Base-by-base conservation (phyloP, 768 basidiomycete genomes). In the Lentinus tigrinus region DNA sequence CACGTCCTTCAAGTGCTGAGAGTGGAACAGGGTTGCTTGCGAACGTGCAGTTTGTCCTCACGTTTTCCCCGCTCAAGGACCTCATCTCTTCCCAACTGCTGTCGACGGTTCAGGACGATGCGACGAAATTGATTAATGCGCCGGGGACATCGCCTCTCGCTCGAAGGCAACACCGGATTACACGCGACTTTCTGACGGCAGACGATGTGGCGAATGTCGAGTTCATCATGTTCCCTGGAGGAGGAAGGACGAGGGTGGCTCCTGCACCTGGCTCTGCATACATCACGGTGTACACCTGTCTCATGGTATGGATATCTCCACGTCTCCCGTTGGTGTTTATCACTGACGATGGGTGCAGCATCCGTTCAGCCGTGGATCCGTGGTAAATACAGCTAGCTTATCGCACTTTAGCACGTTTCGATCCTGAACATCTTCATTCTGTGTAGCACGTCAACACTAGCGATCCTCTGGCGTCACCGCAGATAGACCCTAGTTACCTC, bases 211-310 rank as follows among this genome's bases (percentile, higher is more conserved):
- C 34, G 14, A 11, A 40, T 8, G 2, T 44, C 16, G 57, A 58
- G 52, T 38, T 38, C 26, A 47, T 57, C 40, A 31, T 51, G 43
- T 28, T 48, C 31, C 56, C 56, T 8, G 39, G 39, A 3, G 55
- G 55, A 6, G 47, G 47, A 11, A 4, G 16, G 47, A 56, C 55
- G 11, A 13, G 23, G 17, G 17, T 49, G 13, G 17, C 27, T 13
- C 55, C 55, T 13, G 21, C 26, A 5, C 38, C 47, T 16, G 26
- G 26, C 27, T n/a, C 7, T 0, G 10, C 28, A 3, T 56, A 56
- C 17, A 31, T 56, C 14, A 56, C 47, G 10, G n/a, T 56, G 5
- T 26, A 19, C 24, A 19, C 28, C 7, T 23, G 37, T 1, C 26
- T 49, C n/a, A 39, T 56, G 55, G 55, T 50, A n/a, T 27, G 55